phyloP scores from a whole-genome alignment of 2,329 filamentous ascomycete genomes.

The Apiospora arundinis region DNA sequence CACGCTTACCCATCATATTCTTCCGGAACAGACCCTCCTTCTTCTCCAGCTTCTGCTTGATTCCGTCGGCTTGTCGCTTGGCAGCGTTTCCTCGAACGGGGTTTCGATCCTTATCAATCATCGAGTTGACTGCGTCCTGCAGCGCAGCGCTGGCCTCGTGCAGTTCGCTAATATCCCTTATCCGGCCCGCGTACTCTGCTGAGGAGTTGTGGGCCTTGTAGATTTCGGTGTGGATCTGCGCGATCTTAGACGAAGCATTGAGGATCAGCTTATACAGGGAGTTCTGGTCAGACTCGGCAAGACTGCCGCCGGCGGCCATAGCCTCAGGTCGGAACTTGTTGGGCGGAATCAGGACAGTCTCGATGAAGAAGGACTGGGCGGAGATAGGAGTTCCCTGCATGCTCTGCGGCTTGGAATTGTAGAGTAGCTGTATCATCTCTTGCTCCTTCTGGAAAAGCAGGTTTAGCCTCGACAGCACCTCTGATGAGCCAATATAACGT shows the following conservation, averaged over 20 bases:
- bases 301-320: conserved; percentile 62
- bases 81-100: conserved; percentile 80
- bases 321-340: conserved; percentile 92
- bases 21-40: conserved; percentile 98
- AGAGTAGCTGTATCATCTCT: conserved; percentile 84
- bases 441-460: conserved; percentile 87
- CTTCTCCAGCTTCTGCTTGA: conserved; percentile 98
- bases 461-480: conserved; percentile 79
- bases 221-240: conserved; percentile 76
- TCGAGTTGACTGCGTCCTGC: conserved; percentile 89
- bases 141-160: conserved; percentile 83
- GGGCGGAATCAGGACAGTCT: conserved; percentile 84
- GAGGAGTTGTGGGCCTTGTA: conserved; percentile 47
- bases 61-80: conserved; percentile 84
- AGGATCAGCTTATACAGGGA: conserved; percentile 85
- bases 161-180: conserved; percentile 74
- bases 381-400: conserved; percentile 69
- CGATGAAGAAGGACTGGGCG: conserved; percentile 94
- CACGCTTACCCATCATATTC: conserved; percentile 99
- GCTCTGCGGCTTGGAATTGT: conserved; percentile 72
- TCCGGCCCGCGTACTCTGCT: conserved; percentile 45
- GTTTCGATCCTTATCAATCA: conserved; percentile 90
- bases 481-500: conserved; percentile 80
- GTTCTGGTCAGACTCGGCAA: conserved; percentile 90
- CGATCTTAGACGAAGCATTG: conserved; percentile 74